Evolutionary conservation across 2,329 filamentous ascomycete genomes (phyloP).

Genomic region (Penicillium sp.): DNA sequence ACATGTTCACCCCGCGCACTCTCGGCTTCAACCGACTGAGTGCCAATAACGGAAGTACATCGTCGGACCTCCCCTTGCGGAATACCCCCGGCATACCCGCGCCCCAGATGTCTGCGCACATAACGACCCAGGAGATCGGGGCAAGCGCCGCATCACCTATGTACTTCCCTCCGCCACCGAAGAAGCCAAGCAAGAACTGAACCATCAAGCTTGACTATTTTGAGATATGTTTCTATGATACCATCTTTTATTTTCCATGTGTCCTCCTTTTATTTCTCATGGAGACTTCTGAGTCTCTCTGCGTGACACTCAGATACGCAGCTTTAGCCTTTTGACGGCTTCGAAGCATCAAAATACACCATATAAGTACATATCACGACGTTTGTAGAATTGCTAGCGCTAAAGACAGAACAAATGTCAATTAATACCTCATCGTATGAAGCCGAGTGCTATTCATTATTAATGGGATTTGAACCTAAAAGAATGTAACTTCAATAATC

Average conservation of each 20-base stretch:
- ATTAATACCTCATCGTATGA: conserved; percentile 3
- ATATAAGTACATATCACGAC: conserved; percentile 11
- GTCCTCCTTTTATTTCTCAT: not conserved
- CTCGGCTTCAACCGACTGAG: conserved; percentile 42
- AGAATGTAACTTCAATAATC: not conserved
- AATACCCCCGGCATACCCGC: conserved; percentile 28
- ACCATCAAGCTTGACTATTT: not conserved
- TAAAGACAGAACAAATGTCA: not conserved
- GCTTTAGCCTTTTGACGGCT: not conserved
- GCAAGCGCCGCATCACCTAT: conserved; percentile 22
- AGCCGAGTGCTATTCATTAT: not conserved
- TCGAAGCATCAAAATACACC: conserved; percentile 13
- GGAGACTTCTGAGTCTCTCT: not conserved
- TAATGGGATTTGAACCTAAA: not conserved
- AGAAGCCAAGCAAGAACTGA: conserved; percentile 35
- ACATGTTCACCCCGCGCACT: conserved; percentile 38
- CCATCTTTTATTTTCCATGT: conserved; percentile 11
- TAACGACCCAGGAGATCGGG: conserved; percentile 19
- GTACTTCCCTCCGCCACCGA: conserved; percentile 47
- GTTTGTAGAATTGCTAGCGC: conserved; percentile 1
- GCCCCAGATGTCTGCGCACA: conserved; percentile 21
- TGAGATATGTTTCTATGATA: conserved; percentile 8
- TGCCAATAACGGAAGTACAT: conserved; percentile 26
- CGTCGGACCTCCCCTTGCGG: conserved; percentile 43
- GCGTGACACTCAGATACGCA: not conserved